These are phyloP conservation scores for Cyberlindnera amylophila DNA, from an alignment of 805 yeast genomes.

Conservation along the genomic window DNA sequence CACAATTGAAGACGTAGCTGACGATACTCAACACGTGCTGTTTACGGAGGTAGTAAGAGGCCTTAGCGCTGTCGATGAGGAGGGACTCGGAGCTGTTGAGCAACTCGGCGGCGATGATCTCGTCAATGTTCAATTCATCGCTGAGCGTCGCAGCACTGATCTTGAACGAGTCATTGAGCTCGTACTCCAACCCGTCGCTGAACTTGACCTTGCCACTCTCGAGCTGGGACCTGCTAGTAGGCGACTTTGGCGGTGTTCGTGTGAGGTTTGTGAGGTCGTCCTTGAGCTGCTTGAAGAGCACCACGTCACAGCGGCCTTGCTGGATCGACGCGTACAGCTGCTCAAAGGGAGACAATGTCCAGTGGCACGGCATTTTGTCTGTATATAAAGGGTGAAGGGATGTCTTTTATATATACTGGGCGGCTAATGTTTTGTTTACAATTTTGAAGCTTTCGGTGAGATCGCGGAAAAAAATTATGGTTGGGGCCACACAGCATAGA, in stretches of 20 bases:
- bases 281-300: conserved; percentile 29
- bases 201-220: conserved; percentile 46
- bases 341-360: conserved; percentile 21
- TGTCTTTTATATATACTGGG: no score
- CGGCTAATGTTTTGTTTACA: conserved; percentile 16
- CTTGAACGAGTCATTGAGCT: conserved; percentile 63
- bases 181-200: conserved; percentile 48
- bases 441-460: conserved; percentile 1
- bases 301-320: conserved; percentile 12
- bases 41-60: conserved; percentile 64
- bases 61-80: conserved; percentile 58
- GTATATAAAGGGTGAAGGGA: not conserved
- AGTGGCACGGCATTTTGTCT: conserved; percentile 19
- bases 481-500: no score
- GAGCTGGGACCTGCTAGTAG: conserved; percentile 42
- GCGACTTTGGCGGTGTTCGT: conserved; percentile 40
- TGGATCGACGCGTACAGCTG: conserved; percentile 19
- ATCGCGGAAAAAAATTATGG: not conserved
- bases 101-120: conserved; percentile 67
- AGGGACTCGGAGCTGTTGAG: conserved; percentile 44
- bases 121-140: conserved; percentile 72
- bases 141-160: conserved; percentile 54
- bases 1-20: conserved; percentile 34
- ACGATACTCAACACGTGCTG: conserved; percentile 70
- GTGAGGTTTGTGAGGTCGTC: conserved; percentile 44